Conservation (phyloP, 768 basidiomycete genomes). For the Asterophora lycoperdoides region DNA sequence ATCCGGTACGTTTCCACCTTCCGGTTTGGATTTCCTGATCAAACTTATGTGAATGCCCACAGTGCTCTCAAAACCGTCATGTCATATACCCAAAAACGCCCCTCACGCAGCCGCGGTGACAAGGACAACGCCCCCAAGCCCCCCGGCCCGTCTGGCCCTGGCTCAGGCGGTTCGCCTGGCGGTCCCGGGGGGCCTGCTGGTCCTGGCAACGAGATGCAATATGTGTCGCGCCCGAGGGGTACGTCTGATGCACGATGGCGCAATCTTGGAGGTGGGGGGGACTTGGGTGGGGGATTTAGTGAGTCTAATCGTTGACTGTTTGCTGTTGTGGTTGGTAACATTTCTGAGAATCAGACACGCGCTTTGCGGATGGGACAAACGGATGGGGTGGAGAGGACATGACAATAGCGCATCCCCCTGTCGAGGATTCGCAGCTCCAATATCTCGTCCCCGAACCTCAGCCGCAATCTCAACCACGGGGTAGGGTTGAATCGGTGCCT, state of each 20-base stretch:
- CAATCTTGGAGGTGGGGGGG: conserved; percentile 20
- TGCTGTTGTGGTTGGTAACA: neutral
- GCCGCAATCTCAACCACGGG: too few relatives aligned
- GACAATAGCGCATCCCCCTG: too few relatives aligned
- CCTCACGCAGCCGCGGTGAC: conserved; percentile 51
- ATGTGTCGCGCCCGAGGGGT: conserved; percentile 58
- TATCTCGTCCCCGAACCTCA: too few relatives aligned
- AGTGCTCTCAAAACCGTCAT: conserved; percentile 82
- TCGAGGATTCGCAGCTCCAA: too few relatives aligned
- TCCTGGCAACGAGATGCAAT: conserved; percentile 25
- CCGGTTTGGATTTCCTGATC: conserved; percentile 17
- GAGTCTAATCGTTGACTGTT: conserved; percentile 14
- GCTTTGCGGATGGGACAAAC: neutral
- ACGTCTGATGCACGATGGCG: conserved; percentile 67
- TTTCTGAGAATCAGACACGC: neutral
- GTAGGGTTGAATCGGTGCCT: too few relatives aligned
- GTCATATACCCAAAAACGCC: conserved; percentile 78
- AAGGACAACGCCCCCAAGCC: conserved; percentile 33
- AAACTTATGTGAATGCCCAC: conserved; percentile 10
- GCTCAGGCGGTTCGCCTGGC: conserved; percentile 23
- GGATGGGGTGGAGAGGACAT: neutral
- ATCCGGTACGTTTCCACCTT: conserved; percentile 54
- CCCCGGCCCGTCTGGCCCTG: conserved; percentile 33
- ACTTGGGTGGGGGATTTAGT: conserved; percentile 22
- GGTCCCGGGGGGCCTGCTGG: conserved; percentile 23